Evolutionary conservation across 768 basidiomycete genomes (phyloP).

Genomic region (Tulasnella sp.): DNA sequence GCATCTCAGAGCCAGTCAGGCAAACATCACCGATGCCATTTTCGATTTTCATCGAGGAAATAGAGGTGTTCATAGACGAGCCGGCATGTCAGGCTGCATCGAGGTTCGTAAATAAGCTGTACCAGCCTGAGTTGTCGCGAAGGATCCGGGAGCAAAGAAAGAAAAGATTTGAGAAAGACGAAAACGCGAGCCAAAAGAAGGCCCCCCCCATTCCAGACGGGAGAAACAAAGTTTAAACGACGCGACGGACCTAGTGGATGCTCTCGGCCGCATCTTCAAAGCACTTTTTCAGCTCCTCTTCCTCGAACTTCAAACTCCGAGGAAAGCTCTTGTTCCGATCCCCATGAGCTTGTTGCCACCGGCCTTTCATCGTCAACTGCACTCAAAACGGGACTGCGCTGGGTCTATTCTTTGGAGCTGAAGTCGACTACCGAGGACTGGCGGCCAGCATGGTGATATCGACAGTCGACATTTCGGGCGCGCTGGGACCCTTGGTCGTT

Average conservation of each 20-base stretch:
- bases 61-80: conserved; percentile 44
- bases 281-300: background rate
- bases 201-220: no score
- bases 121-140: conserved; percentile 63
- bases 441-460: background rate
- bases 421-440: background rate
- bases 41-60: conserved; percentile 8
- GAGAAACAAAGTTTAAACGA: conserved; percentile 14
- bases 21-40: background rate
- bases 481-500: background rate
- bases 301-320: conserved; percentile 28
- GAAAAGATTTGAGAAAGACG: conserved; percentile 1
- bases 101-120: conserved; percentile 64
- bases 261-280: background rate
- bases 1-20: background rate
- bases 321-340: conserved; percentile 41
- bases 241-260: conserved; percentile 58
- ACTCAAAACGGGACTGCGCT: conserved; percentile 32
- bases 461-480: background rate
- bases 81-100: conserved; percentile 56
- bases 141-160: conserved; percentile 44
- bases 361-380: conserved; percentile 51
- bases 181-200: background rate
- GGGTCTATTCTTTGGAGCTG: background rate
- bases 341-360: conserved; percentile 60